Percentiles rank a stretch among this genome's conserved stretches.
These are phyloP conservation scores for Mycena chlorophos DNA, from an alignment of 768 basidiomycete genomes.

Conservation along the genomic window DNA sequence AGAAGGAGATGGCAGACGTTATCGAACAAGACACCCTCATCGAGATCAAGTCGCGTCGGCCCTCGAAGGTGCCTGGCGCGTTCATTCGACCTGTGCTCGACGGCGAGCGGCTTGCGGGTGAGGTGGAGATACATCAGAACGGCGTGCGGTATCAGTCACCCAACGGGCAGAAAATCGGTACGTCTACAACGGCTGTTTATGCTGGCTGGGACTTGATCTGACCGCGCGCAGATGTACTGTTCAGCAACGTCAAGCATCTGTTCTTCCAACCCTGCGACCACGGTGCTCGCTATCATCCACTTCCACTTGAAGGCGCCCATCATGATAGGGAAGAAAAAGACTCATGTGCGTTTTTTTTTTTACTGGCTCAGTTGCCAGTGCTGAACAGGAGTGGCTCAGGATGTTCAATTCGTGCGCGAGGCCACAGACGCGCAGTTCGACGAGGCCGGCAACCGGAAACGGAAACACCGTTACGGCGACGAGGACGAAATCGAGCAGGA, in stretches of 20 bases:
- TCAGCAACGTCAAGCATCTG: slow-evolving; percentile 96
- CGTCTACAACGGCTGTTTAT: slow-evolving; percentile 35
- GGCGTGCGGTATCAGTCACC: slow-evolving; percentile 91
- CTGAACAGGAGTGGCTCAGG: slow-evolving; percentile 45
- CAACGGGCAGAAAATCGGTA: slow-evolving; percentile 89
- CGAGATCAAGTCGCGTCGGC: slow-evolving; percentile 87
- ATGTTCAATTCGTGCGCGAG: slow-evolving; percentile 98
- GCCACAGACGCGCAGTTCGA: slow-evolving; percentile 97
- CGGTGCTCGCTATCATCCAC: slow-evolving; percentile 94
- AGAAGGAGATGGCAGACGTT: slow-evolving; percentile 98
- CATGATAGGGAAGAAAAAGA: slow-evolving; percentile 98
- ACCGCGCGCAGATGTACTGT: slow-evolving; percentile 72
- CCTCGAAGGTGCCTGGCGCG: slow-evolving; percentile 84
- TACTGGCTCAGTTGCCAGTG: slow-evolving; percentile 1
- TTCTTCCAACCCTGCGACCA: slow-evolving; percentile 99
- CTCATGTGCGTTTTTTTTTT: slow-evolving; percentile 71
- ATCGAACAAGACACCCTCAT: slow-evolving; percentile 89
- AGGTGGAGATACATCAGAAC: slow-evolving; percentile 97
- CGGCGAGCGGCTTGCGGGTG: slow-evolving; percentile 93
- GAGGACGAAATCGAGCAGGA: slow-evolving; percentile 99
- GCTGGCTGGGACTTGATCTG: neutral
- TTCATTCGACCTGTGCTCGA: slow-evolving; percentile 93
- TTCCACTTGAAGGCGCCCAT: slow-evolving; percentile 92
- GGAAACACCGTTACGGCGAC: slow-evolving; percentile 95
- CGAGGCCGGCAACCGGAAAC: slow-evolving; percentile 98